A percentile compares a stretch with the other conserved stretches of the same genome.
phyloP scores from a whole-genome alignment of 345 rosid species.

The Mangifera indica region DNA sequence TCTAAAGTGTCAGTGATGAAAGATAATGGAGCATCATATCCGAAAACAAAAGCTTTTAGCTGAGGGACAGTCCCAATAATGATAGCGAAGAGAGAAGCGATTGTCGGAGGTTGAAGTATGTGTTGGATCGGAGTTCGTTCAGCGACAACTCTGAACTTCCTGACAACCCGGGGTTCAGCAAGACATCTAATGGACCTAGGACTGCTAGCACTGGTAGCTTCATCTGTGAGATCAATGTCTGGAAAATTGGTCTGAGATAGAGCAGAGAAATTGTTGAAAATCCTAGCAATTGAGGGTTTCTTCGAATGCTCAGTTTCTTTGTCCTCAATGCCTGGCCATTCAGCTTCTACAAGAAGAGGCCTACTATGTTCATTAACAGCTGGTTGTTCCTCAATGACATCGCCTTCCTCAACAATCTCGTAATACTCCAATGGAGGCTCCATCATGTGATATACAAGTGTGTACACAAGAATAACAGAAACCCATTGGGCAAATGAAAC shows the following conservation, averaged over 20 bases:
- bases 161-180: constrained; percentile 86
- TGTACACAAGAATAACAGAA: constrained; percentile 91
- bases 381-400: constrained; percentile 47
- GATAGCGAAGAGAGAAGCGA: constrained; percentile 84
- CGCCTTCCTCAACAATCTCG: constrained; percentile 75
- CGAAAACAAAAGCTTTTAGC: constrained; percentile 61
- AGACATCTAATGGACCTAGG: constrained; percentile 69
- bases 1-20: constrained; percentile 81
- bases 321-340: constrained; percentile 95
- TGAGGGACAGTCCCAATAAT: constrained; percentile 75
- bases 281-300: constrained; percentile 74
- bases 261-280: constrained; percentile 54
- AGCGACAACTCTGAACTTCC: constrained; percentile 84
- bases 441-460: constrained; percentile 98
- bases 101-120: constrained; percentile 89
- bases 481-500: constrained; percentile 93
- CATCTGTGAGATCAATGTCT: constrained; percentile 50
- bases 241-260: constrained; percentile 50
- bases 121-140: constrained; percentile 87
- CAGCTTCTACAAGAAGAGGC: constrained; percentile 87
- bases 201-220: constrained; percentile 38
- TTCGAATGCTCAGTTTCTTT: constrained; percentile 84
- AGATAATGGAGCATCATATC: constrained; percentile 77
- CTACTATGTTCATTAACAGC: constrained; percentile 42
- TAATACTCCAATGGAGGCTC: constrained; percentile 86